Evolutionary conservation across 1,284 basidiomycete genomes (phyloP).

Genomic region (Ustilago loliicola): DNA sequence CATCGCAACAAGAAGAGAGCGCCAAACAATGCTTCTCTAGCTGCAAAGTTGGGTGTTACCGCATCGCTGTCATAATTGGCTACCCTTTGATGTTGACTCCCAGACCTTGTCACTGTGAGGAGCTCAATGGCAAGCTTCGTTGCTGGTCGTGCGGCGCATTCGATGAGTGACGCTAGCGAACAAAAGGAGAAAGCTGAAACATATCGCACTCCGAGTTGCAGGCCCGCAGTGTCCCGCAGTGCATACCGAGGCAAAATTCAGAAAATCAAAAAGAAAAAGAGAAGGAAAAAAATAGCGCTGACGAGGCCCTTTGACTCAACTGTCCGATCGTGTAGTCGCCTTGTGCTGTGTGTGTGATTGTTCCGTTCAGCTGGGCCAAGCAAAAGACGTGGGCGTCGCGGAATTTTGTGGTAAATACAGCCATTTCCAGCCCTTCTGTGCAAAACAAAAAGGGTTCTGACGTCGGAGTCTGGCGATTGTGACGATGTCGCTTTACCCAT

Average conservation of each 20-base stretch:
- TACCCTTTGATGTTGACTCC: neutral
- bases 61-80: neutral
- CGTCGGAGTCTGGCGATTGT: neutral
- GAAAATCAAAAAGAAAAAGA: neutral
- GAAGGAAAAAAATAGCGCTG: no score
- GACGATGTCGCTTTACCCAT: conserved; percentile 1
- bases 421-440: neutral
- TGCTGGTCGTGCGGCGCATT: neutral
- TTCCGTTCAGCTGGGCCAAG: neutral
- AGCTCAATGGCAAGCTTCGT: neutral
- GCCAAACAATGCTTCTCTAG: neutral
- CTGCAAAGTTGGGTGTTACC: neutral
- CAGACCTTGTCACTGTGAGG: no score
- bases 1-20: neutral
- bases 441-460: neutral
- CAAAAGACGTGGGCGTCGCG: neutral
- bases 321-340: neutral
- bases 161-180: conserved; percentile 2
- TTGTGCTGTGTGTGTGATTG: neutral
- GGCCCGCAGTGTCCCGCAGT: neutral
- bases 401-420: neutral
- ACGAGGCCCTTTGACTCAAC: neutral
- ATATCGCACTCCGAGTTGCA: neutral
- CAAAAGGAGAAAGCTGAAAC: neutral
- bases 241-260: neutral